Conservation (phyloP, 441 rosid species). For the Erodium trifolium region DNA sequence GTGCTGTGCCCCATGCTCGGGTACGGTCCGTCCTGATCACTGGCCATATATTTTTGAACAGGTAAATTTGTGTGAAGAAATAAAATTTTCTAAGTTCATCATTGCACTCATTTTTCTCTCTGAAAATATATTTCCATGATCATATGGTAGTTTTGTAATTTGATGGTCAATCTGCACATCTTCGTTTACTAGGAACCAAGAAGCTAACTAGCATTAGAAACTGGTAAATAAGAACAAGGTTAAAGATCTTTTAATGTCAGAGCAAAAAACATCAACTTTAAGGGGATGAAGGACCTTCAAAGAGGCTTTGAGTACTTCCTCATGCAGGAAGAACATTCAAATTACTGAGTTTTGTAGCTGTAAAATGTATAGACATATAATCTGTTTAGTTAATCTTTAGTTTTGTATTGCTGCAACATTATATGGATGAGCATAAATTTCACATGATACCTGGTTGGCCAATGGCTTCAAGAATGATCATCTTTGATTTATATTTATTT, state of each 20-base stretch:
- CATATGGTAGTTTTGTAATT: not conserved
- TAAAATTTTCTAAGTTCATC: not conserved
- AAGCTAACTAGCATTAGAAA: not conserved
- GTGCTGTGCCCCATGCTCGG: slow-evolving; percentile 87
- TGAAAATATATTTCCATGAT: not conserved
- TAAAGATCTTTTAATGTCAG: not conserved
- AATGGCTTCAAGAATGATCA: not conserved
- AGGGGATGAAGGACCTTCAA: not conserved
- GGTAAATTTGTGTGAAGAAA: slow-evolving; percentile 35
- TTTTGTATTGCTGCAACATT: not conserved
- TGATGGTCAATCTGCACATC: not conserved
- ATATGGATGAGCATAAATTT: not conserved
- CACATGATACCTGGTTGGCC: not conserved
- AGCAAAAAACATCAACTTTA: not conserved
- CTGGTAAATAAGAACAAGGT: not conserved
- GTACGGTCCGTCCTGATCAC: slow-evolving; percentile 80
- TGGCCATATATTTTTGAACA: slow-evolving; percentile 89
- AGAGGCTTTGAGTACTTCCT: too few relatives aligned
- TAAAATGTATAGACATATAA: not conserved
- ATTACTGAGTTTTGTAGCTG: not conserved
- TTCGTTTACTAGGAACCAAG: not conserved
- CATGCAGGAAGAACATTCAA: too few relatives aligned
- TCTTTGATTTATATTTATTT: not conserved
- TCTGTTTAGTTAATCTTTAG: not conserved
- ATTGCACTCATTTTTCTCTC: not conserved